phyloP scores from a whole-genome alignment of 192 early-diverging fungal genomes.

The Podila horticola region DNA sequence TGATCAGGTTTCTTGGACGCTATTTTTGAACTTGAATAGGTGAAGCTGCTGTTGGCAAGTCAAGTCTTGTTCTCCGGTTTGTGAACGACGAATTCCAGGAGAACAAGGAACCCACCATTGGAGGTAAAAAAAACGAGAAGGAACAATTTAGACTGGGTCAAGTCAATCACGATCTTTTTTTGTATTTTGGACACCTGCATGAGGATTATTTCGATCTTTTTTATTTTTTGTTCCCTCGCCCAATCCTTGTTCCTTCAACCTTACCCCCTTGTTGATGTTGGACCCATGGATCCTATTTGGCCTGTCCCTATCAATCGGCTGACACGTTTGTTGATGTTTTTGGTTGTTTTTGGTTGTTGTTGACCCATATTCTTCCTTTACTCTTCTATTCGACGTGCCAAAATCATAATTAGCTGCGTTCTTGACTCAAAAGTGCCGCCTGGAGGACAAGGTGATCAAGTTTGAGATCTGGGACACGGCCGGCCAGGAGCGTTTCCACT shows the following conservation, averaged over 20 bases:
- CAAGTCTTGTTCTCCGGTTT: conserved; percentile 93
- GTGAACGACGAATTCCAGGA: conserved; percentile 95
- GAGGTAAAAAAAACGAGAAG: conserved; percentile 59
- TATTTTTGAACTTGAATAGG: conserved; percentile 55
- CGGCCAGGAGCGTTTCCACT: conserved; percentile 98
- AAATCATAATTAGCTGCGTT: conserved; percentile 69
- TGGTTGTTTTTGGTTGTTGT: neutral
- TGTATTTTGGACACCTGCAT: neutral
- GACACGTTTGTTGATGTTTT: no score
- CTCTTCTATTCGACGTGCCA: neutral
- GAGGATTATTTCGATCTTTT: neutral
- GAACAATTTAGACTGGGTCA: neutral
- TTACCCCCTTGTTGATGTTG: neutral
- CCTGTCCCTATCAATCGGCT: no score
- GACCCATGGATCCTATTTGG: no score
- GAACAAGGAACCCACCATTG: conserved; percentile 99
- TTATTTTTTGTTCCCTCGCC: neutral
- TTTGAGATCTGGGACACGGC: conserved; percentile 95
- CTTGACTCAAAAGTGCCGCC: conserved; percentile 92
- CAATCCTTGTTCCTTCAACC: neutral
- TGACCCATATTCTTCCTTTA: neutral
- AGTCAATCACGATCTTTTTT: neutral
- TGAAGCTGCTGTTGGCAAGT: conserved; percentile 98
- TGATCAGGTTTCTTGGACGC: neutral
- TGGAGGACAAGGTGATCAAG: conserved; percentile 87